Conservation (phyloP, 768 basidiomycete genomes). For the Calocybe indica region DNA sequence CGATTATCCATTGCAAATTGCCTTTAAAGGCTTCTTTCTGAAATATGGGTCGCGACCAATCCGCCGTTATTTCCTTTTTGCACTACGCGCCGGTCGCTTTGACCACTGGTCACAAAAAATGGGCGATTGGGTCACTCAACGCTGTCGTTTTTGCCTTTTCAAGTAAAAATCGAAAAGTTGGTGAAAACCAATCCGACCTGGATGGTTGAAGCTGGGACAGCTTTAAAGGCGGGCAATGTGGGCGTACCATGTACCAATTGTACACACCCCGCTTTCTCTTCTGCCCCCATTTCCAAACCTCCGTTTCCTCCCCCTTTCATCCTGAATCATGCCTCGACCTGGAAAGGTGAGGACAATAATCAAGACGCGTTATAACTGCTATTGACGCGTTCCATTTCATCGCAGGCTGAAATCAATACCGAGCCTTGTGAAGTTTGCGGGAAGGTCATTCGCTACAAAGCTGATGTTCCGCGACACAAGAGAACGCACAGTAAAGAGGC, state of each 20-base stretch:
- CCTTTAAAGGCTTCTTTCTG: not conserved
- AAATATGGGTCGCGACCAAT: not conserved
- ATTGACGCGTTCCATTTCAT: not conserved
- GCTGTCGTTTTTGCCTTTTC: not conserved
- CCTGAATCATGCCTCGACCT: not conserved
- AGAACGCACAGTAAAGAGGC: constrained; percentile 10
- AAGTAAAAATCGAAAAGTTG: not conserved
- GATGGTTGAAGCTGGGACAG: not conserved
- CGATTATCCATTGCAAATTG: not conserved
- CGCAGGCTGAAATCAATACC: constrained; percentile 12
- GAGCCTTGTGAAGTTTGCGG: constrained; percentile 14
- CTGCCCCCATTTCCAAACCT: not conserved
- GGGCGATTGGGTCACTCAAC: not conserved
- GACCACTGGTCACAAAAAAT: not conserved
- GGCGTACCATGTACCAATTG: not conserved
- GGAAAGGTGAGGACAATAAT: not conserved
- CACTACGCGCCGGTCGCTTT: not conserved
- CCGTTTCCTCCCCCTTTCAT: not conserved
- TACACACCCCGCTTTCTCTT: not conserved
- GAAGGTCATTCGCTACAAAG: constrained; percentile 13
- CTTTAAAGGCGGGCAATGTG: not conserved
- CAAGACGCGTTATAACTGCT: not conserved
- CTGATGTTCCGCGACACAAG: constrained; percentile 14
- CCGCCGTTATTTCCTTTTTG: constrained; percentile 1
- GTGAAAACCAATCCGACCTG: not conserved